phyloP scores from a whole-genome alignment of 2,329 filamentous ascomycete species.

The Colletotrichum somersetense region DNA sequence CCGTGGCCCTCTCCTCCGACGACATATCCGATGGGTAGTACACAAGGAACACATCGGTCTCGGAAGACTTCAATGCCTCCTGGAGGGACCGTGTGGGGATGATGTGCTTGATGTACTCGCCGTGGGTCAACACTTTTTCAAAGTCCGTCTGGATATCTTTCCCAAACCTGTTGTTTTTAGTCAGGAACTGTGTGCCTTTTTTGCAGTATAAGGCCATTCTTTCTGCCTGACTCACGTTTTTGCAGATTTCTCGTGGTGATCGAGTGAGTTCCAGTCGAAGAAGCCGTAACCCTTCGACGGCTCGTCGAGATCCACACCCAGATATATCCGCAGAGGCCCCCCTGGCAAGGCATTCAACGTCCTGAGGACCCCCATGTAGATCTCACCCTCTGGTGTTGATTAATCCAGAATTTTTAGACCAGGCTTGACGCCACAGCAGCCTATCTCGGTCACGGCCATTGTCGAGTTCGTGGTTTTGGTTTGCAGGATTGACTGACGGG shows the following conservation, averaged over 20 bases:
- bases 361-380: conserved; percentile 37
- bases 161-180: conserved; percentile 34
- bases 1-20: conserved; percentile 8
- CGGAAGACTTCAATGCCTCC: conserved; percentile 41
- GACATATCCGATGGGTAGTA: conserved; percentile 39
- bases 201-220: neutral
- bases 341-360: conserved; percentile 37
- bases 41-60: conserved; percentile 40
- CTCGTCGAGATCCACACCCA: conserved; percentile 44
- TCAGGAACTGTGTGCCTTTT: neutral
- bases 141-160: conserved; percentile 43
- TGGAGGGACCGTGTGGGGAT: conserved; percentile 34
- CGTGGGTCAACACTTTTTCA: conserved; percentile 40
- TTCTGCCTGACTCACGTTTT: conserved; percentile 38
- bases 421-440: conserved; percentile 44
- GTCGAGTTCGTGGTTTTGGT: neutral
- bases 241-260: conserved; percentile 44
- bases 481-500: neutral
- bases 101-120: conserved; percentile 45
- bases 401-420: conserved; percentile 43
- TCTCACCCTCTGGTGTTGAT: conserved; percentile 41
- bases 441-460: conserved; percentile 44
- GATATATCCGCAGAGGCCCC: conserved; percentile 43
- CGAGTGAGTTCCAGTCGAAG: conserved; percentile 47
- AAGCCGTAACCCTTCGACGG: conserved; percentile 45